phyloP scores from a whole-genome alignment of 1,139 yeast species.

The Sugiyamaella grinbergsii region DNA sequence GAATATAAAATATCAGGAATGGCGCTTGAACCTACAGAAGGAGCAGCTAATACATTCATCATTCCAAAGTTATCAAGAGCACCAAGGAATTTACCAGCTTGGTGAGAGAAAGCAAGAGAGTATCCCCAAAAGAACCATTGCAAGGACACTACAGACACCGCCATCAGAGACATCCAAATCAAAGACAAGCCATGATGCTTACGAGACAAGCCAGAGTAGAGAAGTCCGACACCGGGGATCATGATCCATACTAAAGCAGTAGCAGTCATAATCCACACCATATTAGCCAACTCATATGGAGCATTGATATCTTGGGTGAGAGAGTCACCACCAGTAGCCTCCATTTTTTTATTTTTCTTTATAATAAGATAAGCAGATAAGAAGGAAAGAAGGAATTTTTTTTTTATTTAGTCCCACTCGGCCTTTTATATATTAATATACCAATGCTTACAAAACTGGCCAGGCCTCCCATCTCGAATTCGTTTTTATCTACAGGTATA shows the following conservation, averaged over 20 bases:
- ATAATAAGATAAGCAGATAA: background rate
- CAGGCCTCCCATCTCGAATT: background rate
- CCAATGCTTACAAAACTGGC: no score
- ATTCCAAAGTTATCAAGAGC: constrained; percentile 77
- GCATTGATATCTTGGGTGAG: constrained; percentile 69
- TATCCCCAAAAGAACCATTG: constrained; percentile 99
- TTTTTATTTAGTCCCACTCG: no score
- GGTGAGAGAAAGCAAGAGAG: constrained; percentile 78
- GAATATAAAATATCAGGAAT: constrained; percentile 87
- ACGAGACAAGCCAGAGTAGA: constrained; percentile 88
- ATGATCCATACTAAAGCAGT: constrained; percentile 85
- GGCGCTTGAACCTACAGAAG: constrained; percentile 58
- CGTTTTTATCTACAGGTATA: background rate
- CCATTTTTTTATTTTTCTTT: constrained; percentile 2
- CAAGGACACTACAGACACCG: constrained; percentile 74
- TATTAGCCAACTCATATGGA: constrained; percentile 66
- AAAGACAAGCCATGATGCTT: constrained; percentile 89
- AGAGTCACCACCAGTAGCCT: constrained; percentile 67
- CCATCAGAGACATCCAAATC: constrained; percentile 91
- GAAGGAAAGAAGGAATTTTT: background rate
- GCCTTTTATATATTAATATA: background rate
- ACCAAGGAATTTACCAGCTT: constrained; percentile 73
- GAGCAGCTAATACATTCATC: constrained; percentile 77
- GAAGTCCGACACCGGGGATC: constrained; percentile 91
- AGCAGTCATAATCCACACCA: constrained; percentile 85